Base-by-base conservation (phyloP, 169 alveolate genomes). In the Plasmodium coatneyi region DNA sequence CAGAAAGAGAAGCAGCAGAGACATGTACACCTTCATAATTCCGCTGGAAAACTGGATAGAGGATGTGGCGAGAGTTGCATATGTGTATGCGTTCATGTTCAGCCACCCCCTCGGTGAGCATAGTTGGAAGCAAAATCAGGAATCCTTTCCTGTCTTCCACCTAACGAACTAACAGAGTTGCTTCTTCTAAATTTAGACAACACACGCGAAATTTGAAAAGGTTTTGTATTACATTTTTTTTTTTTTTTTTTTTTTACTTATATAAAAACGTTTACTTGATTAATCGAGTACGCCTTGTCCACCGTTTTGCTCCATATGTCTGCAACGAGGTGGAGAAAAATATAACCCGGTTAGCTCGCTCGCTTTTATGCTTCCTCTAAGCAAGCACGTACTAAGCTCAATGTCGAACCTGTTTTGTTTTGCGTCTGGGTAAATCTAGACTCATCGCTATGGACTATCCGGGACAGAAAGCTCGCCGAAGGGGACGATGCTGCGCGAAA, bases 271-370 rank as follows among this genome's bases (percentile, higher is more conserved):
- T 7, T 60, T 78, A 87, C 93, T 79, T 87, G 93, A 60, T 87
- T 87, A 56, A 87, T 87, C 70, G 93, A 78, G 76, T 87, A 87
- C 16, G 89, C 93, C 39, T 78, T 79, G 66, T 87, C 93, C 36
- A 87, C 80, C n/a, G 93, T 87, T 79, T 78, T 87, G 22, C 82
- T 76, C 87, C 86, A 76, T 78, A 87, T 87, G 49, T 87, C 93
- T 87, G 70, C 39, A 39, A 49, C 19, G 30, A 16, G 30, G 28
- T 41, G n/a, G 16, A 43, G 43, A n/a, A 30, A 22, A 46, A 56
- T 41, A 19, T 56, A 34, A 19, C 46, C 49, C 54, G n/a, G 25
- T 60, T 60, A 66, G 22, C 12, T n/a, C 0, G 10, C 25, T 43
- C 76, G 5, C 71, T 83, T 83, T 19, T 71, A 1, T 78, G 41